Evolutionary conservation across 495 filamentous ascomycete genomes (phyloP).

Genomic region (Podospora appendiculata): DNA sequence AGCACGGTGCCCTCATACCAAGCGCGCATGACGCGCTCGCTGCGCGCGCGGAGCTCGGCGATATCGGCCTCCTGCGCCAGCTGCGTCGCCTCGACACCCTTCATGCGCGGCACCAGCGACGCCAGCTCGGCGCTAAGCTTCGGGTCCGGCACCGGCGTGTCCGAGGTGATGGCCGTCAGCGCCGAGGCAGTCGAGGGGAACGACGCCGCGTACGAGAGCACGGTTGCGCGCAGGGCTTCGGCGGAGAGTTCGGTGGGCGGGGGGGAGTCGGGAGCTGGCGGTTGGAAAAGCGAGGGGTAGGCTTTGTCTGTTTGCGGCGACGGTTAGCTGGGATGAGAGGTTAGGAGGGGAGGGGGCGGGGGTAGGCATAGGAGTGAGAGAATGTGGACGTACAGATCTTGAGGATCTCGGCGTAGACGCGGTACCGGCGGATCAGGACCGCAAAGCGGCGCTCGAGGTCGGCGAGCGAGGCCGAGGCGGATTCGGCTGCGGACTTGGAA

Average conservation of each 20-base stretch:
- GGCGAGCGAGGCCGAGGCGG: constrained; percentile 47
- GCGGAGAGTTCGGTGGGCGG: constrained; percentile 33
- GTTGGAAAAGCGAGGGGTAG: constrained; percentile 40
- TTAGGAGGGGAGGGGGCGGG: neutral
- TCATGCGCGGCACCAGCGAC: constrained; percentile 61
- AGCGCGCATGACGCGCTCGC: constrained; percentile 59
- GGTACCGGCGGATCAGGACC: constrained; percentile 28
- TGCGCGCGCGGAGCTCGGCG: constrained; percentile 62
- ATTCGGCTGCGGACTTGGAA: constrained; percentile 30
- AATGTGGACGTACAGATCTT: constrained; percentile 34
- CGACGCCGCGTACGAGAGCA: constrained; percentile 65
- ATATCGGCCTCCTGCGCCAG: constrained; percentile 63
- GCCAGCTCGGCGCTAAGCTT: constrained; percentile 59
- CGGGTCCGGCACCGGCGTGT: constrained; percentile 68
- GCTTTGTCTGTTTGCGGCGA: constrained; percentile 26
- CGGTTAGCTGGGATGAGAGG: constrained; percentile 4
- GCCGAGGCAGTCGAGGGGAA: constrained; percentile 73
- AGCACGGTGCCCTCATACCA: constrained; percentile 77
- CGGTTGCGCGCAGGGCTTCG: constrained; percentile 52
- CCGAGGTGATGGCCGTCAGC: constrained; percentile 62
- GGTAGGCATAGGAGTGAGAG: too few relatives aligned
- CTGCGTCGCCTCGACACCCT: constrained; percentile 57
- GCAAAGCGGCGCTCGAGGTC: constrained; percentile 52
- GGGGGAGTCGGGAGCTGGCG: constrained; percentile 16
- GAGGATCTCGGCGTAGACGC: constrained; percentile 40